Conservation (phyloP, 2,329 filamentous ascomycete species). For the Elsinoe batatas region DNA sequence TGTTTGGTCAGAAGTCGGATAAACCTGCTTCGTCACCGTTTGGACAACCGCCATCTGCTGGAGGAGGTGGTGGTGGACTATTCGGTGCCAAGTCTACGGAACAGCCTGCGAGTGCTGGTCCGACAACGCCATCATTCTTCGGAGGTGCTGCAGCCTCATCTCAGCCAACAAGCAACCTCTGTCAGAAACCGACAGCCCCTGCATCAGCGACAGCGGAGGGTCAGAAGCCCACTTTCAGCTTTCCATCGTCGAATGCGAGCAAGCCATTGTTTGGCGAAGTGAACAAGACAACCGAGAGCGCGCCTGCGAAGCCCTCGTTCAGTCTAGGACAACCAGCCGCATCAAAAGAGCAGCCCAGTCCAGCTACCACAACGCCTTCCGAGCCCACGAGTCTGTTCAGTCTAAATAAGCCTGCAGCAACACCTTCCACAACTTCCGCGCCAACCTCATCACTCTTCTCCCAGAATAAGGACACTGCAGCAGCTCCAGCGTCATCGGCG, state of each 20-base stretch:
- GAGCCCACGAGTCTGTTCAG: constrained; percentile 5
- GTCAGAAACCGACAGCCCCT: constrained; percentile 2
- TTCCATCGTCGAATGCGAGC: not conserved
- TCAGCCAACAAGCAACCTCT: constrained; percentile 1
- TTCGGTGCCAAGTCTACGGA: constrained; percentile 18
- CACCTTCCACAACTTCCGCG: constrained; percentile 3
- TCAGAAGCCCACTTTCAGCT: constrained; percentile 26
- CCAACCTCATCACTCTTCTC: constrained; percentile 10
- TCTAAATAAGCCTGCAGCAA: not conserved
- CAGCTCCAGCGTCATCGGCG: constrained; percentile 12
- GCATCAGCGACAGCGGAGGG: constrained; percentile 24
- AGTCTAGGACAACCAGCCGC: constrained; percentile 7
- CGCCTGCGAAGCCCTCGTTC: not conserved
- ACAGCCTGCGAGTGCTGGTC: constrained; percentile 10
- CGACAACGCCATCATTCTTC: constrained; percentile 13
- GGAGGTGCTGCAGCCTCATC: constrained; percentile 1
- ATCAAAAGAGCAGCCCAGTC: not conserved
- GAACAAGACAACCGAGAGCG: not conserved
- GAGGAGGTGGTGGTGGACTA: constrained; percentile 12
- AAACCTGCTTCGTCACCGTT: constrained; percentile 9
- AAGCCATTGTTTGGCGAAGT: constrained; percentile 10
- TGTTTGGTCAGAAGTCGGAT: constrained; percentile 18
- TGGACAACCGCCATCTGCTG: constrained; percentile 1
- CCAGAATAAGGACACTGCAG: constrained; percentile 15
- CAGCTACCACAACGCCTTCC: constrained; percentile 10